These are phyloP conservation scores for Neonectria sp. DNA, from an alignment of 2,329 filamentous ascomycete species.

Conservation along the genomic window DNA sequence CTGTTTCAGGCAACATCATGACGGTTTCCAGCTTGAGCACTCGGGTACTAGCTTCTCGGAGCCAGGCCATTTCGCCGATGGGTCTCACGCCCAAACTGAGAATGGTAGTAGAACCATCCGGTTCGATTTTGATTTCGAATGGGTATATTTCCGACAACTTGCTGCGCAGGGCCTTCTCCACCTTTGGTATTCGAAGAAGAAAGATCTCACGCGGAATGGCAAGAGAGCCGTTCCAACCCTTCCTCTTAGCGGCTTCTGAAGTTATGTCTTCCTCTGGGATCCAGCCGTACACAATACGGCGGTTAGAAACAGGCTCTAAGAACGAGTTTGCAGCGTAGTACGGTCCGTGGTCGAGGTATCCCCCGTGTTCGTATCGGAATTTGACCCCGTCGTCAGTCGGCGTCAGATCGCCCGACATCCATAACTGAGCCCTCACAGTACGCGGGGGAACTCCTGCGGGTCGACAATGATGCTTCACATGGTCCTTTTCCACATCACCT, in stretches of 20 bases:
- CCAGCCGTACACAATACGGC: constrained; percentile 62
- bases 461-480: constrained; percentile 9
- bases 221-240: constrained; percentile 64
- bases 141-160: constrained; percentile 57
- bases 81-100: constrained; percentile 11
- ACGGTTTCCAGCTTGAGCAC: constrained; percentile 14
- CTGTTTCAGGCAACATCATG: background rate
- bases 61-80: constrained; percentile 5
- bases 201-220: constrained; percentile 59
- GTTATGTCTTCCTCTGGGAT: constrained; percentile 64
- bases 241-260: constrained; percentile 54
- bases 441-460: background rate
- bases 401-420: constrained; percentile 29
- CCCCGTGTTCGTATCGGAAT: constrained; percentile 24
- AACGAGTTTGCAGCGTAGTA: constrained; percentile 64
- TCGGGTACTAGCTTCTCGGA: constrained; percentile 3
- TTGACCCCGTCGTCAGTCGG: constrained; percentile 11
- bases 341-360: constrained; percentile 36
- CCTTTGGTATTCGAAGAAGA: constrained; percentile 54
- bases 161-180: constrained; percentile 54
- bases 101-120: constrained; percentile 17
- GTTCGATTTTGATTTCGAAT: constrained; percentile 29
- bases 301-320: constrained; percentile 56
- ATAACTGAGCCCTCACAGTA: constrained; percentile 22
- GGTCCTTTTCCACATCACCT: constrained; percentile 46